These are phyloP conservation scores for Sonneratia alba DNA, from an alignment of 345 rosid genomes.

Conservation along the genomic window DNA sequence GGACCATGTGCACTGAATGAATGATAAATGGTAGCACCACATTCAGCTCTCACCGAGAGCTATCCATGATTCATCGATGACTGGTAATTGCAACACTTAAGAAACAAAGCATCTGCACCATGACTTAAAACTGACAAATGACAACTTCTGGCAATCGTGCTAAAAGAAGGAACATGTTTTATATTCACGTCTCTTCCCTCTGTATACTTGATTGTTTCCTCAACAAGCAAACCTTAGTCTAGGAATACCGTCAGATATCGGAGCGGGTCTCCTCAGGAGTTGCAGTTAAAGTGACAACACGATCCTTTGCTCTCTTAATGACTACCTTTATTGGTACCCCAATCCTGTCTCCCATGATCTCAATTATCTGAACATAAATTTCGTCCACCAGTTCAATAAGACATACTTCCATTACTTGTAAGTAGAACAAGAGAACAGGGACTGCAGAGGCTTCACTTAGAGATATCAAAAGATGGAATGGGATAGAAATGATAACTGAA, in stretches of 20 bases:
- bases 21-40: too few relatives aligned
- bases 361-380: conserved; percentile 43
- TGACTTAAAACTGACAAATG: background rate
- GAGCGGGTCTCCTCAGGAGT: conserved; percentile 79
- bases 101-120: too few relatives aligned
- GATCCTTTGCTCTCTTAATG: conserved; percentile 52
- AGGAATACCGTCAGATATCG: conserved; percentile 30
- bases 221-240: background rate
- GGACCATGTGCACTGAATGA: too few relatives aligned
- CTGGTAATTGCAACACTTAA: too few relatives aligned
- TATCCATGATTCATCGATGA: too few relatives aligned
- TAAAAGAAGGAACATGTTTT: background rate
- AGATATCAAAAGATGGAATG: background rate
- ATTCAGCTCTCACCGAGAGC: too few relatives aligned
- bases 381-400: background rate
- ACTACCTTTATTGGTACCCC: conserved; percentile 46
- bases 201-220: background rate
- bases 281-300: conserved; percentile 32
- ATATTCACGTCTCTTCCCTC: background rate
- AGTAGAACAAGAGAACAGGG: background rate
- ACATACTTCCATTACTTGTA: background rate
- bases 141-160: background rate
- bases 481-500: background rate
- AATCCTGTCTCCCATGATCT: conserved; percentile 55
- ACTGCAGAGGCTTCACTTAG: background rate